Evolutionary conservation across 768 basidiomycete species (phyloP), one percentile per base, ranked within the genome.

Genomic region (Pholiota microspora): DNA sequence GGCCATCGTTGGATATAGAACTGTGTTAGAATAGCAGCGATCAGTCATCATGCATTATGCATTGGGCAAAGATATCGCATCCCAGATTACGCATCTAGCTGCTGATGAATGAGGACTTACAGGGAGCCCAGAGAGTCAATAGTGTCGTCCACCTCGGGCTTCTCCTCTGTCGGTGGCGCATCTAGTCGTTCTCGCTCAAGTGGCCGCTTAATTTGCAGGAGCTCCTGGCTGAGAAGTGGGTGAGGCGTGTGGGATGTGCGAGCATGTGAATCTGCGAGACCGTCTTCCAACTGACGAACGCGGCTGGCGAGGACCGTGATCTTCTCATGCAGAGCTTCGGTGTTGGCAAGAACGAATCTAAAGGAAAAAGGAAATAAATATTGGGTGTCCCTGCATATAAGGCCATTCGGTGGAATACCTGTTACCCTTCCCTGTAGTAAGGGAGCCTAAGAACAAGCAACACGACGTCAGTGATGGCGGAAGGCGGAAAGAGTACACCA

Each of bases 391-490:
- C 21, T 24, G 25, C 32, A 28, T n/a, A 28, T 29, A 31, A 40
- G 35, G 29, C 21, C 9, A 6, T 8, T 18, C 2, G 18, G 4
- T 21, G 18, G 56, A 64, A 47, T 61, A 85, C 86, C 86, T 73
- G 65, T 88, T 89, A 10, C 86, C 86, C 66, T 85, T 87, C 56
- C 86, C 86, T 12, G 86, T 87, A 9, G 85, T 87, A 34, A 88
- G 74, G 27, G 84, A 85, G 13, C 85, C 85, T 86, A 56, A 36
- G 44, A 48, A 53, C 25, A 48, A 35, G 28, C 46, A 53, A 42
- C 51, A 55, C 10, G 59, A 51, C 48, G 36, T 45, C 40, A 21
- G 38, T 63, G 18, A 65, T 45, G 28, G 58, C 38, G 51, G 27
- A 51, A 51, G 51, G 57, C 32, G 45, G 49, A 53, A 52, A 49